Evolutionary conservation across 805 yeast genomes (phyloP).

Genomic region (Wickerhamomyces ciferrii): DNA sequence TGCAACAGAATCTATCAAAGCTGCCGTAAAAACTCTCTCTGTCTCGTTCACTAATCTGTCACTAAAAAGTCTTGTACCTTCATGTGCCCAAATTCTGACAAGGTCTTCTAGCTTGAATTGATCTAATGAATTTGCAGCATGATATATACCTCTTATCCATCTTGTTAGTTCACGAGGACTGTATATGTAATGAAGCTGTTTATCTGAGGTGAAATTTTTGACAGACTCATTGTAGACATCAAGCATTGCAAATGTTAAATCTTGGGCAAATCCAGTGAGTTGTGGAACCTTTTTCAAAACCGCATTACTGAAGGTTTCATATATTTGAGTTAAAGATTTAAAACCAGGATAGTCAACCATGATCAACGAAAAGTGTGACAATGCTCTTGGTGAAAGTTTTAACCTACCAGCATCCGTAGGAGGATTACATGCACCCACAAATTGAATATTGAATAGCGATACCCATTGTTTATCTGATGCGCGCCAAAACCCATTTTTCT

Average conservation of each 20-base stretch:
- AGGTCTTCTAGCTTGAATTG: constrained; percentile 36
- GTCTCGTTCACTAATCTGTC: constrained; percentile 54
- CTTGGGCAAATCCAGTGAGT: constrained; percentile 44
- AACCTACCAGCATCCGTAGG: constrained; percentile 76
- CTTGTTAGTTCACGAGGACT: constrained; percentile 91
- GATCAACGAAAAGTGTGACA: constrained; percentile 60
- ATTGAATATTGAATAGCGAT: constrained; percentile 52
- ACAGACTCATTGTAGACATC: constrained; percentile 47
- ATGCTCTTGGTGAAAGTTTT: constrained; percentile 50
- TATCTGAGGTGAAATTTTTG: constrained; percentile 28
- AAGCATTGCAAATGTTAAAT: constrained; percentile 63
- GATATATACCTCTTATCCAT: constrained; percentile 74
- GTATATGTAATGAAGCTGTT: constrained; percentile 61
- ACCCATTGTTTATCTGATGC: constrained; percentile 61
- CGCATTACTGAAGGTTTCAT: constrained; percentile 50
- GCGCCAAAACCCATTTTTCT: constrained; percentile 75
- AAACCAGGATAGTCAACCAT: constrained; percentile 77
- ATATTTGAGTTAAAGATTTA: constrained; percentile 61
- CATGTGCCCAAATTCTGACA: constrained; percentile 73
- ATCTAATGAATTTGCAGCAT: constrained; percentile 37
- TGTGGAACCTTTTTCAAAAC: constrained; percentile 57
- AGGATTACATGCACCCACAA: constrained; percentile 96
- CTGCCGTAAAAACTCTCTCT: constrained; percentile 47
- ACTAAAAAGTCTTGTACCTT: constrained; percentile 69
- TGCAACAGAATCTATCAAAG: constrained; percentile 29